These are phyloP conservation scores for Mycena floridula DNA, from an alignment of 768 basidiomycete species.

Conservation along the genomic window DNA sequence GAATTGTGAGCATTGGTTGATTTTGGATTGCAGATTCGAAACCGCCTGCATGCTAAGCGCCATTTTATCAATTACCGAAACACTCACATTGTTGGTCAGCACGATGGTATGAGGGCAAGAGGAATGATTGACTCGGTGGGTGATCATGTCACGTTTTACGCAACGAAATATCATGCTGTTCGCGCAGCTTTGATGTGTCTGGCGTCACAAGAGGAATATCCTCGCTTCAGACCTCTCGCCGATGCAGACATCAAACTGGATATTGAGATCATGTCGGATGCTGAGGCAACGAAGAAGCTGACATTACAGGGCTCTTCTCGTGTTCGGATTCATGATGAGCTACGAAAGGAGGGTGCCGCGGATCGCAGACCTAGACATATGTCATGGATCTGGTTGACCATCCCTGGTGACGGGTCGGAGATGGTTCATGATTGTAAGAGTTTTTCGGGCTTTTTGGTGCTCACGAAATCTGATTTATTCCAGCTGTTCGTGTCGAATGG, in stretches of 20 bases:
- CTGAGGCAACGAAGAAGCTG: background rate
- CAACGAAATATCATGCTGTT: background rate
- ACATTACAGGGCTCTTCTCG: background rate
- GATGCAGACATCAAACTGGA: background rate
- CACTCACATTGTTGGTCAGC: background rate
- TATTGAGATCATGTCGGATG: background rate
- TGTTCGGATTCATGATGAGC: too few species aligned
- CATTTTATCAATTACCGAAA: background rate
- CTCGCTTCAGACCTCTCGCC: background rate
- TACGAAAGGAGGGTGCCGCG: too few species aligned
- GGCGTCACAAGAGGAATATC: background rate
- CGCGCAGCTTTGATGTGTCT: background rate
- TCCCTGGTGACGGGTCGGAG: background rate
- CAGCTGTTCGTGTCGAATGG: constrained; percentile 24
- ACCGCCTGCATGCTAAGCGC: background rate
- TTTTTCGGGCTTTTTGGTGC: background rate
- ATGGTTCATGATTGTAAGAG: background rate
- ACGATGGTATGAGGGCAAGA: background rate
- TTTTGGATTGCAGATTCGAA: background rate
- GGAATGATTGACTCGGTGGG: background rate
- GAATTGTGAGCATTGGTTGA: too few species aligned
- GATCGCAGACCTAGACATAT: background rate
- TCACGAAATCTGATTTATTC: background rate
- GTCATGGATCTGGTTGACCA: background rate
- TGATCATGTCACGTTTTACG: background rate